A percentile compares a stretch with the other conserved stretches of the same genome.
phyloP scores from a whole-genome alignment of 768 basidiomycete genomes.

The Rhodotorula taiwanensis region DNA sequence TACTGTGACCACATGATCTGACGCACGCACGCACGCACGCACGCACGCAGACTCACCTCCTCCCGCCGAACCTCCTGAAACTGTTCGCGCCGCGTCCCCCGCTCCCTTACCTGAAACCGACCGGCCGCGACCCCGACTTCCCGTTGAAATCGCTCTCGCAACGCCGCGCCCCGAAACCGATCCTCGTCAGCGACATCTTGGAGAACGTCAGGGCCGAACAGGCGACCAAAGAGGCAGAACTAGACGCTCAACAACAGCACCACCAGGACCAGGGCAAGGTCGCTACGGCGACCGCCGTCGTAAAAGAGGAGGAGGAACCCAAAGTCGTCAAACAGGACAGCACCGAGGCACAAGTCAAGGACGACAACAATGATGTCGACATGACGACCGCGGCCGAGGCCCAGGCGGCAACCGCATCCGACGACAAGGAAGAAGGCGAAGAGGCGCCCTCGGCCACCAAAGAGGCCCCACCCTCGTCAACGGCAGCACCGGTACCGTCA shows the following conservation, averaged over 20 bases:
- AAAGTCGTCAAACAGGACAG: too few relatives aligned
- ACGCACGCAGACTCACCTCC: conserved; percentile 55
- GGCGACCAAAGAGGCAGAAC: conserved; percentile 48
- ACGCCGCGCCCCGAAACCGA: conserved; percentile 48
- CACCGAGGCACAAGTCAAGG: not conserved
- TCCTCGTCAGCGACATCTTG: conserved; percentile 70
- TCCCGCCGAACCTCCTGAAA: conserved; percentile 92
- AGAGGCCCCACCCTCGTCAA: conserved; percentile 11
- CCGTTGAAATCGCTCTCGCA: conserved; percentile 32
- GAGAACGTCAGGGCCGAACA: conserved; percentile 67
- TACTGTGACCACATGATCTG: too few relatives aligned
- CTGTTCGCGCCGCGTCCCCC: conserved; percentile 91
- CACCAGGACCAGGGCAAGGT: not conserved
- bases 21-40: not conserved
- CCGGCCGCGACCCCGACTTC: conserved; percentile 69
- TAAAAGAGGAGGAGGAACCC: not conserved
- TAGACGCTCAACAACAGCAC: conserved; percentile 17
- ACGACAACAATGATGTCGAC: conserved; percentile 55
- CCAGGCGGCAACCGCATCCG: too few relatives aligned
- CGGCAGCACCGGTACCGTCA: conserved; percentile 47
- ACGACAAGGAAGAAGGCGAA: conserved; percentile 30
- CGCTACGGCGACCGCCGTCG: not conserved
- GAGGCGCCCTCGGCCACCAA: not conserved
- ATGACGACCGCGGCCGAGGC: conserved; percentile 39
- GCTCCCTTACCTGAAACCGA: conserved; percentile 74